A percentile compares a stretch with the other conserved stretches of the same genome.
Evolutionary conservation across 306 rosid genomes (phyloP).

Genomic region (Prunus dulcis): DNA sequence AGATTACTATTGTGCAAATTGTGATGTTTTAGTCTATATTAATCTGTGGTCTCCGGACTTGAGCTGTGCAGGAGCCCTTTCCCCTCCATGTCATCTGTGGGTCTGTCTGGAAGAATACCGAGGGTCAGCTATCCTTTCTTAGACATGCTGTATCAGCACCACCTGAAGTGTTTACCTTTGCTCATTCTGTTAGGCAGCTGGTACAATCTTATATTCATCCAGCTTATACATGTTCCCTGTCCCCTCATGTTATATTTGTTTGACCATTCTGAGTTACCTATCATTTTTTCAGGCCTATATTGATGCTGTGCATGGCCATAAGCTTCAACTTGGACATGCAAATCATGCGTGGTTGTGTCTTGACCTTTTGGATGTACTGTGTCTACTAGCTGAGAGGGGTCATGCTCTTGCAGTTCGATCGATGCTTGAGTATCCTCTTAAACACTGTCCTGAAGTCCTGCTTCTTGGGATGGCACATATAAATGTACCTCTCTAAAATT

Average conservation of each 20-base stretch:
- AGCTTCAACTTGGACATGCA: constrained; percentile 74
- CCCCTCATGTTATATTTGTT: neutral
- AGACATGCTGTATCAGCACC: constrained; percentile 79
- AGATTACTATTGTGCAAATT: neutral
- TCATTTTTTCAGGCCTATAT: constrained; percentile 51
- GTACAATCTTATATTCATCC: constrained; percentile 41
- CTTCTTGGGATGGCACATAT: constrained; percentile 87
- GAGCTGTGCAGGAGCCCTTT: constrained; percentile 70
- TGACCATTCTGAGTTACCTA: constrained; percentile 3
- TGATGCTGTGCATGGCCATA: constrained; percentile 72
- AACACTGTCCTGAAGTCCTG: constrained; percentile 85
- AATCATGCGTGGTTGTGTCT: constrained; percentile 94
- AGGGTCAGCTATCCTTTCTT: constrained; percentile 94
- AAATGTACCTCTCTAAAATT: constrained; percentile 48
- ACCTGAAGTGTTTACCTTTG: constrained; percentile 80
- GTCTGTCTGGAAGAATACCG: constrained; percentile 91
- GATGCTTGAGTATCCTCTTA: constrained; percentile 78
- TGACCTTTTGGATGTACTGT: constrained; percentile 73
- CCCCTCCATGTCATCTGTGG: constrained; percentile 95
- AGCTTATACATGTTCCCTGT: constrained; percentile 13
- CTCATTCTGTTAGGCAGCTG: constrained; percentile 76
- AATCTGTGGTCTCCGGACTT: constrained; percentile 18
- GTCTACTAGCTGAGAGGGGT: constrained; percentile 93
- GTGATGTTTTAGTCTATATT: neutral
- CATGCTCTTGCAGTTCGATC: constrained; percentile 79